Base-by-base conservation (phyloP, 2,329 filamentous ascomycete species). In the Xylariaceae sp. region DNA sequence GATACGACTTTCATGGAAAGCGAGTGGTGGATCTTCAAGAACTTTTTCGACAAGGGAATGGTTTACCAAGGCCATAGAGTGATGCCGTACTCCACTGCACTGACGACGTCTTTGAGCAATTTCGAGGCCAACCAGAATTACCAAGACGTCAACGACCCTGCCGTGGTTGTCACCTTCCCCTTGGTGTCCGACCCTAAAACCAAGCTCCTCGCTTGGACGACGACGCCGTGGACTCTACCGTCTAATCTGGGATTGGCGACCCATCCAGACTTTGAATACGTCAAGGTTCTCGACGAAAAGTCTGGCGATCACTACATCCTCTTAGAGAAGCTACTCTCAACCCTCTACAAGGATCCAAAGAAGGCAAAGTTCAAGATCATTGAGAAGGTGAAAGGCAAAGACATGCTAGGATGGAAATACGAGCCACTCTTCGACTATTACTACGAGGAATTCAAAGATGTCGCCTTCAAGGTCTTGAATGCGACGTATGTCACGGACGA, bases 41-140 rank as follows among this genome's bases (percentile, higher is more conserved):
- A 92, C 66, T 78, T 96, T 19, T 95, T 89, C 67, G 88, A 95
- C 61, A 95, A 96, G 72, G 88, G 84, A 49, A 77, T 87, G 54
- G 90, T 96, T 48, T 97, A 96, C 68, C 87, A 90, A 59, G 91
- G 90, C 39, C 88, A 94, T 70, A 84, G 86, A 64, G 90, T 97
- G 55, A 94, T 97, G 89, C 92, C 92, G 11, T 97, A 94, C 70
- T 96, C 90, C 30, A 96, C 90, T 2, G 90, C 86, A 14, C 80
- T 96, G 63, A 90, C 87, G 48, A 96, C 91, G 2, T 87, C 90
- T 5, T 76, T 96, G 60, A 95, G 89, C 71, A 95, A 96, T 70
- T 95, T 96, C 62, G 92, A 96, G 71, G 87, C 91, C 40, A 88
- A 90, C 60, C 90, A 96, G 66, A 96, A 96, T 69, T 95, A 96